Conservation (phyloP, 2,329 filamentous ascomycete genomes). For the Penicillium brasilianum region DNA sequence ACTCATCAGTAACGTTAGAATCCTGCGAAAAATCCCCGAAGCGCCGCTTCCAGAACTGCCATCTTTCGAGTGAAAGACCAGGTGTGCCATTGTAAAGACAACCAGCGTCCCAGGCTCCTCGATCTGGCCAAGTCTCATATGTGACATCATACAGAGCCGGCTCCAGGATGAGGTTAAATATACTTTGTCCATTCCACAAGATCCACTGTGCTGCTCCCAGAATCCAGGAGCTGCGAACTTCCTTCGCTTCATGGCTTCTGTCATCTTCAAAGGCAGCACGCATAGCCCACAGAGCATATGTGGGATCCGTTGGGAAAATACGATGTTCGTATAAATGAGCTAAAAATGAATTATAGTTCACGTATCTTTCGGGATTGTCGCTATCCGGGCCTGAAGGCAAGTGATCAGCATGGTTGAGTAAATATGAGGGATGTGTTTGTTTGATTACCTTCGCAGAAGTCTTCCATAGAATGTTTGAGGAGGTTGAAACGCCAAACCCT, state of each 20-base stretch:
- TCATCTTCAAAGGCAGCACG: slow-evolving; percentile 10
- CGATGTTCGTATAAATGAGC: slow-evolving; percentile 9
- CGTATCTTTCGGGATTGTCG: not conserved
- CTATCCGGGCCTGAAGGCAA: not conserved
- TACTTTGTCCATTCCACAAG: slow-evolving; percentile 8
- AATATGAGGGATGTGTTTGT: too few species aligned
- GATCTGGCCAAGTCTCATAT: slow-evolving; percentile 6
- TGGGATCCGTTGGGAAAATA: slow-evolving; percentile 7
- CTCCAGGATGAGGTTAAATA: slow-evolving; percentile 6
- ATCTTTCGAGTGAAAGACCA: slow-evolving; percentile 6
- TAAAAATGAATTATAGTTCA: slow-evolving; percentile 13
- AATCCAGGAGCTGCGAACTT: slow-evolving; percentile 5
- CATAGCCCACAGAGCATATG: slow-evolving; percentile 12
- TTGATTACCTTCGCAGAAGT: not conserved
- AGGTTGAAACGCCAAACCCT: slow-evolving; percentile 7
- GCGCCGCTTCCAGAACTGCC: slow-evolving; percentile 7
- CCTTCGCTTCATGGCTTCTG: not conserved
- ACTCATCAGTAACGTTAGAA: not conserved
- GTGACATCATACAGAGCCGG: slow-evolving; percentile 9
- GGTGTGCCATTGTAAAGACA: not conserved
- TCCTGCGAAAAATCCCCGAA: not conserved
- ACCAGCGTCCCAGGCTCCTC: slow-evolving; percentile 4
- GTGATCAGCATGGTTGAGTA: not conserved
- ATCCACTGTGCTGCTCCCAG: slow-evolving; percentile 10
- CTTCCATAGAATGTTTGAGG: slow-evolving; percentile 2